Evolutionary conservation across 2,329 filamentous ascomycete genomes (phyloP).

Genomic region (Ambrosiella xylebori): DNA sequence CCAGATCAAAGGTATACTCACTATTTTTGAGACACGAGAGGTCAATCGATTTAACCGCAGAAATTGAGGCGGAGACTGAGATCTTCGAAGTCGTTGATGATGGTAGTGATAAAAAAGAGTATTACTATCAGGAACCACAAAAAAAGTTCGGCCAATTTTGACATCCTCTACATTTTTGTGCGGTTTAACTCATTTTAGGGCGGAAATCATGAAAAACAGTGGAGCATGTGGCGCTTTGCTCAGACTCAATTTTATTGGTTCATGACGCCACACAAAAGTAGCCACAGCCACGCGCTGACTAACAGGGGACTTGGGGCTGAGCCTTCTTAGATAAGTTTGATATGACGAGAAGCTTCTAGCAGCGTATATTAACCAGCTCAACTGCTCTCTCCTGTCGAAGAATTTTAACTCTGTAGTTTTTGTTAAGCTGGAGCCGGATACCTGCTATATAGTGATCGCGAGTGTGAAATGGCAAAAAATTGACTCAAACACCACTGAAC

Average conservation of each 20-base stretch:
- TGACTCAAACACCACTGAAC: background rate
- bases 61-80: constrained; percentile 90
- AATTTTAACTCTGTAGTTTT: constrained; percentile 3
- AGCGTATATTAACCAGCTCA: constrained; percentile 3
- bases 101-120: constrained; percentile 11
- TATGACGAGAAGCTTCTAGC: constrained; percentile 10
- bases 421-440: background rate
- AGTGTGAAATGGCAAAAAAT: background rate
- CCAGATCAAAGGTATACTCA: constrained; percentile 19
- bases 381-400: background rate
- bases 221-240: background rate
- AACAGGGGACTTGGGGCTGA: constrained; percentile 5
- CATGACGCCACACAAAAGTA: background rate
- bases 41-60: constrained; percentile 99
- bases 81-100: constrained; percentile 43
- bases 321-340: constrained; percentile 1
- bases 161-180: constrained; percentile 9
- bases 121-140: constrained; percentile 4
- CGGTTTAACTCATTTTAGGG: constrained; percentile 8
- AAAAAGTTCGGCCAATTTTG: constrained; percentile 12
- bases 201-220: constrained; percentile 4
- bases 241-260: background rate
- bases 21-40: constrained; percentile 55
- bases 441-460: background rate
- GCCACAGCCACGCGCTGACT: background rate